These are phyloP conservation scores for Claviceps arundinis DNA, from an alignment of 2,329 filamentous ascomycete genomes.

Conservation along the genomic window DNA sequence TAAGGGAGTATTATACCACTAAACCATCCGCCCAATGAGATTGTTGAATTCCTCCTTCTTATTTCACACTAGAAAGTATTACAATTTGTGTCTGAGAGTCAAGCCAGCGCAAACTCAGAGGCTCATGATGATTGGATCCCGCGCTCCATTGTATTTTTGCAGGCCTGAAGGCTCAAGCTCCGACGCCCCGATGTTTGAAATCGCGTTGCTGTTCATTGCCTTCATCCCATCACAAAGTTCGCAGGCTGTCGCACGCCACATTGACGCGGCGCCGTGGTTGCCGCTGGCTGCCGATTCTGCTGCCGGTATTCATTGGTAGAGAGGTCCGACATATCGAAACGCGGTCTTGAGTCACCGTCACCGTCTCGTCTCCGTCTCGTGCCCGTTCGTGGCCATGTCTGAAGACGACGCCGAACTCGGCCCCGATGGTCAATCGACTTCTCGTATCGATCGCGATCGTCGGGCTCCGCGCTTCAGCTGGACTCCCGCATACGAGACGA, in stretches of 20 bases:
- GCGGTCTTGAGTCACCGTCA: background rate
- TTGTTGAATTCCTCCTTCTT: rapidly evolving
- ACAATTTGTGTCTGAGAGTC: background rate
- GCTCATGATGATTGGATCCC: constrained; percentile 3
- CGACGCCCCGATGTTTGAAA: too few relatives aligned
- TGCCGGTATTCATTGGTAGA: constrained; percentile 1
- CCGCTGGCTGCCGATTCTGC: constrained; percentile 2
- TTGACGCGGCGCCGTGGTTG: constrained; percentile 4
- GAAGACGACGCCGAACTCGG: constrained; percentile 26
- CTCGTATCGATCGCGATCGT: constrained; percentile 25
- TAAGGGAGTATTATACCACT: constrained; percentile 8
- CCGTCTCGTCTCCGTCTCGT: background rate
- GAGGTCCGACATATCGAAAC: background rate
- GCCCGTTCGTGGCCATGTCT: constrained; percentile 17
- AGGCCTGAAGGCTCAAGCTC: too few relatives aligned
- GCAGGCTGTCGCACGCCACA: constrained; percentile 4
- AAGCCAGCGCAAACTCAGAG: background rate
- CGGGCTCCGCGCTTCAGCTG: constrained; percentile 44
- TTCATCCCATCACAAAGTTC: background rate
- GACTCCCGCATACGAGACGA: constrained; percentile 44
- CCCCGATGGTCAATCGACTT: constrained; percentile 20
- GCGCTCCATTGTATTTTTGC: background rate
- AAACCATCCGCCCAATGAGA: constrained; percentile 4
- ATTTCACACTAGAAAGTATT: rapidly evolving
- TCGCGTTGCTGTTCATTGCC: too few relatives aligned